phyloP scores from a whole-genome alignment of 148 eudicot species.

The Rhododendron ovatum region DNA sequence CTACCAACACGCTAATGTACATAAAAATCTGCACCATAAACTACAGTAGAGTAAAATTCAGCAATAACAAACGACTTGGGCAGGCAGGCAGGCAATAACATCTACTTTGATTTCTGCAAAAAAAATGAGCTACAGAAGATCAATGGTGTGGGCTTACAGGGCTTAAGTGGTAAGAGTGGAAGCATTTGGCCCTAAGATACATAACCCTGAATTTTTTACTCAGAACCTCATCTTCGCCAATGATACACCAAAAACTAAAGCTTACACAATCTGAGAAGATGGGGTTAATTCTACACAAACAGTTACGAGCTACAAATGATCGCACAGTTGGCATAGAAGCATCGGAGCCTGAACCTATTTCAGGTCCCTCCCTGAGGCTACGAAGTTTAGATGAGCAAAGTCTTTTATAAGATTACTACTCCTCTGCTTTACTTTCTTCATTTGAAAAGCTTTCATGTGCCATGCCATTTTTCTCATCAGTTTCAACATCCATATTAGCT shows the following conservation, averaged over 20 bases:
- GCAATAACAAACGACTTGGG: not conserved
- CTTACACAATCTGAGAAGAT: not conserved
- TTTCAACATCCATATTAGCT: conserved; percentile 20
- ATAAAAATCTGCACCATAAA: not conserved
- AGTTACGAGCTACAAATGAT: not conserved
- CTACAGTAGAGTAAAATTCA: not conserved
- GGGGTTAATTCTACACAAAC: not conserved
- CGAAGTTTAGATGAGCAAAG: conserved; percentile 6
- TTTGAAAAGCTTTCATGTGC: conserved; percentile 9
- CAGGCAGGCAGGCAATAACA: not conserved
- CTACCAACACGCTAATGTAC: not conserved
- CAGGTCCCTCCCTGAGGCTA: not conserved
- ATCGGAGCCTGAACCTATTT: not conserved
- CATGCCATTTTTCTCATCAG: conserved; percentile 21
- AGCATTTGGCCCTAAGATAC: not conserved
- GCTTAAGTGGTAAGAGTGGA: not conserved
- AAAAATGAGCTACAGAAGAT: not conserved
- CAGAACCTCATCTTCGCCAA: not conserved
- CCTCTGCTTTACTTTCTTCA: conserved; percentile 15
- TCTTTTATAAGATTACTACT: conserved; percentile 14
- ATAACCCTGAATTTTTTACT: not conserved
- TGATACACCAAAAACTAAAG: not conserved
- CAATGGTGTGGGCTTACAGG: not conserved
- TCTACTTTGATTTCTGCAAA: not conserved
- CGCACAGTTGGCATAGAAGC: not conserved